Evolutionary conservation across 1,284 basidiomycete genomes (phyloP), one percentile per base, ranked within the genome.

Genomic region (Testicularia cyperi): DNA sequence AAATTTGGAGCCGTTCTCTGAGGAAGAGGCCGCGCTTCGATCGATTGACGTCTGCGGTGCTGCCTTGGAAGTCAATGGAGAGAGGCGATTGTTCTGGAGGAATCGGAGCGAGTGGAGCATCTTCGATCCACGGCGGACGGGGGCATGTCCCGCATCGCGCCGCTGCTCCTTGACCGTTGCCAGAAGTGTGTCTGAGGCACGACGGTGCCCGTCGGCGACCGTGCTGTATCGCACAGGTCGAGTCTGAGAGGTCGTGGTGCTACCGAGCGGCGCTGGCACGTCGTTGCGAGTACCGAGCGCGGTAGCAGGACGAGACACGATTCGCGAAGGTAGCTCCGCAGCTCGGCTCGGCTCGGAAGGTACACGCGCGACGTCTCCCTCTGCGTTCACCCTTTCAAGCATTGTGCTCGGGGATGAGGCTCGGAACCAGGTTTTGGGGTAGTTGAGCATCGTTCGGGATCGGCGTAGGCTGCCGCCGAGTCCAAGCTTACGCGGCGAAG

Each of bases 371-470:
- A 58, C 49, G 3, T 42, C 45, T 10, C 16, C 38, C 13, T 40
- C 40, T 7, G 30, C 40, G 32, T 42, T 18, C 20, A 42, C 30
- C 13, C 15, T 4, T 4, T 42, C 40, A 8, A 42, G 14, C 30
- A 21, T 18, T 5, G 30, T 31, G 20, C 38, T 64, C 12, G 60
- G 40, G 6, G 49, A 29, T 12, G 60, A 53, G 13, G 48, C 49
- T 14, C 49, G 41, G 28, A 64, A 47, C 60, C 60, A 64, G 39
- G 42, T 52, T 22, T 34, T 34, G 14, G 54, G 41, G 20, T 57
- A 49, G 38, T 47, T 39, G 26, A 64, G 49, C 60, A 64, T 64
- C 20, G 60, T 64, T 49, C 33, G 53, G n/a, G 60, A 58, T 25
- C 60, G 44, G 8, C 60, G 48, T 38, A 64, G 29, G 7, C 44